Evolutionary conservation across 78 protist genomes (phyloP), one percentile per base, ranked within the genome.

Genomic region (slime mould (Dictyostelium discoideum)): DNA sequence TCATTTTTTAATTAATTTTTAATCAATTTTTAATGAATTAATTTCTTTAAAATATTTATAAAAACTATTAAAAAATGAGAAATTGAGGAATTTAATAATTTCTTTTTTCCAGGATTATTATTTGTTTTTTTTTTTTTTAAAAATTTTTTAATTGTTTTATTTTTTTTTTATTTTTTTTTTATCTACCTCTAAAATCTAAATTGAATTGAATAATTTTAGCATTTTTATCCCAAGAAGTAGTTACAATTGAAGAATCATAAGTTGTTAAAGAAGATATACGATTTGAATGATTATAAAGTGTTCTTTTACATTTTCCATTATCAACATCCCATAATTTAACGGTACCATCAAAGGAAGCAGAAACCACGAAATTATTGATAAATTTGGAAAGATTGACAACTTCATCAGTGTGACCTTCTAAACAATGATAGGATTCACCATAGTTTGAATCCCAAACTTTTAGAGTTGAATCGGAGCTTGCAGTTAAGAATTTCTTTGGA

Each of bases 241-340:
- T 80, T 65, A 82, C 73, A 50, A 90, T 82, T 3, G 84, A 40
- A 4, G 83, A 72, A 26, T 83, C 95, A 82, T 50, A 82, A 3
- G 88, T 82, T 16, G 57, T 80, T 20, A 90, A 65, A 10, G 95
- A 83, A 16, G 95, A 90, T 1, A 90, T 90, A 37, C 95, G 37
- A 54, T 90, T 44, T 14, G 76, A 37, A 39, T 90, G 95, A 82
- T 90, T 90, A 39, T 90, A 86, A 14, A 90, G 57, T n/a, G 95
- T 90, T 72, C 88, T 22, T 24, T 72, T 29, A 4, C 69, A 82
- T 37, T 83, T 82, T 10, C 95, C 95, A 48, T 24, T 57, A 37
- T 85, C 92, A 4, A 85, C 88, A 69, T 94, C 97, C 97, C 97
- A 94, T 2, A 94, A 63, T 29, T 83, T 86, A 37, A 94, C 90